Percentiles rank a stretch among this genome's conserved stretches.
Conservation (phyloP, 257 asterid species). For the Capsicum chinense region DNA sequence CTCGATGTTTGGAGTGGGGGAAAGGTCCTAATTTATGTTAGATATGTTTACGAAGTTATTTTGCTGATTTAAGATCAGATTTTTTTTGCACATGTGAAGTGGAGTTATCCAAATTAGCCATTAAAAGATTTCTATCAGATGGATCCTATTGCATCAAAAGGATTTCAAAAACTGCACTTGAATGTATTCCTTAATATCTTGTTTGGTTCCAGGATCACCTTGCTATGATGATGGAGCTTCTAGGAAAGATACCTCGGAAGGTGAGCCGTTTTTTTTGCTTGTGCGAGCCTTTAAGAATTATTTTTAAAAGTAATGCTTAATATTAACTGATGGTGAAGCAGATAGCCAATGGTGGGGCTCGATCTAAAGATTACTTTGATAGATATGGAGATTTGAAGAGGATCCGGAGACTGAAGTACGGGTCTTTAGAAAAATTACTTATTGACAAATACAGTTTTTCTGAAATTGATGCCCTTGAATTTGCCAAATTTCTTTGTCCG, state of each 20-base stretch:
- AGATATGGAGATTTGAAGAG: conserved; percentile 95
- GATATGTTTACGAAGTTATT: neutral
- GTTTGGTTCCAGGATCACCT: conserved; percentile 78
- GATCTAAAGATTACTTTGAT: conserved; percentile 89
- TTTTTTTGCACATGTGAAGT: neutral
- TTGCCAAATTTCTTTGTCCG: conserved; percentile 75
- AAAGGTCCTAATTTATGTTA: conserved; percentile 14
- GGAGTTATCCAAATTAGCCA: neutral
- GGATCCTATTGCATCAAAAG: conserved; percentile 10
- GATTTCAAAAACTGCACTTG: neutral
- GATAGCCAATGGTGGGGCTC: conserved; percentile 84
- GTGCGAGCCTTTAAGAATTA: neutral
- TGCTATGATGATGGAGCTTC: conserved; percentile 98
- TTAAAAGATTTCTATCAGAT: neutral
- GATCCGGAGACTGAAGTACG: conserved; percentile 82
- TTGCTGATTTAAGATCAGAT: neutral
- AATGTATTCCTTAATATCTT: neutral
- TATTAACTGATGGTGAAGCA: conserved; percentile 36
- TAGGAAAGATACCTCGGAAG: conserved; percentile 95
- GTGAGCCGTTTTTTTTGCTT: conserved; percentile 43
- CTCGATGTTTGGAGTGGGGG: neutral
- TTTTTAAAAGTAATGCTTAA: neutral
- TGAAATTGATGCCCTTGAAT: conserved; percentile 66
- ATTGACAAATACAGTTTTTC: conserved; percentile 70
- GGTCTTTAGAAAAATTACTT: conserved; percentile 72